phyloP scores from a whole-genome alignment of 2,329 filamentous ascomycete species.

The Exophiala aquamarina region DNA sequence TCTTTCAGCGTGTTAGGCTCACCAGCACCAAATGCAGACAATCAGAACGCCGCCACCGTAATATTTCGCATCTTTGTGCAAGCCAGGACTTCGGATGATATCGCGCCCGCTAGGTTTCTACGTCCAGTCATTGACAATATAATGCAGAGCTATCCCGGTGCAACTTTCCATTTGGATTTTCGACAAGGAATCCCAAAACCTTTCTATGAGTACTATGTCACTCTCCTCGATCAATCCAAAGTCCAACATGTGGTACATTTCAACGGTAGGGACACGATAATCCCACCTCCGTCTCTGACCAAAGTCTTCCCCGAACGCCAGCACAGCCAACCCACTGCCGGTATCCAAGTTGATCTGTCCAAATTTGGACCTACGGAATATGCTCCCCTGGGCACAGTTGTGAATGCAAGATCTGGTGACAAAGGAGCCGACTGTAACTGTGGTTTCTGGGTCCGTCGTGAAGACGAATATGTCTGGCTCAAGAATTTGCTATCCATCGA shows the following conservation, averaged over 20 bases:
- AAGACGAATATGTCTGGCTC: constrained; percentile 34
- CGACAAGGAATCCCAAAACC: constrained; percentile 37
- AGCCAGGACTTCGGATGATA: constrained; percentile 40
- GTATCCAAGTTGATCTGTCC: constrained; percentile 21
- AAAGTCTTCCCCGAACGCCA: constrained; percentile 29
- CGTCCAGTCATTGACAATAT: constrained; percentile 40
- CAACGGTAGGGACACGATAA: constrained; percentile 25
- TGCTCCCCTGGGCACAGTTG: constrained; percentile 34
- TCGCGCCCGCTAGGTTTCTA: constrained; percentile 36
- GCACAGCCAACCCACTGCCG: constrained; percentile 25
- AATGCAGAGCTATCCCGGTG: constrained; percentile 42
- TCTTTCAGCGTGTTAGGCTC: constrained; percentile 35
- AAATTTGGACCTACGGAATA: constrained; percentile 32
- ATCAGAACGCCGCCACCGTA: constrained; percentile 45
- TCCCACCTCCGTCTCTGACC: constrained; percentile 28
- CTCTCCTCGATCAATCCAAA: constrained; percentile 28
- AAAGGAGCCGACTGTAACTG: constrained; percentile 38
- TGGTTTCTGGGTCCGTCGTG: constrained; percentile 36
- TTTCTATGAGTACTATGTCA: constrained; percentile 34
- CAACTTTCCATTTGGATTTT: constrained; percentile 37
- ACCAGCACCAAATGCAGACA: constrained; percentile 34
- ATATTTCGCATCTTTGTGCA: constrained; percentile 47
- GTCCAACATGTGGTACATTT: constrained; percentile 33
- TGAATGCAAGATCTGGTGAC: constrained; percentile 37
- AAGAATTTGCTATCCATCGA: constrained; percentile 25